Evolutionary conservation across 2,329 filamentous ascomycete species (phyloP).

Genomic region (Claviceps maximensis): DNA sequence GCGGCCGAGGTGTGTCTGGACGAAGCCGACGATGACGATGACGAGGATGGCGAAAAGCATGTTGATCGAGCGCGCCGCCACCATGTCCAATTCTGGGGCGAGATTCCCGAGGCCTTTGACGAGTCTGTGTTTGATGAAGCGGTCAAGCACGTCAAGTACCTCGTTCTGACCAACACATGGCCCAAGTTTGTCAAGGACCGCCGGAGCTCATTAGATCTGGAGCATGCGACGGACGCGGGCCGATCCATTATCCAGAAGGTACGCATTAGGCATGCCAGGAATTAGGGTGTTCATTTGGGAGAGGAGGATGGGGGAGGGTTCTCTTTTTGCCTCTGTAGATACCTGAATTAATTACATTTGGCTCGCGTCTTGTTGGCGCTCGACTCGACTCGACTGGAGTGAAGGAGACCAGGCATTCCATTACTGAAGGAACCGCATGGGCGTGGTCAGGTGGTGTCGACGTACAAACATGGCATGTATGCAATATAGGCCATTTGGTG

Average conservation of each 20-base stretch:
- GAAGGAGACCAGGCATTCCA: too few relatives aligned
- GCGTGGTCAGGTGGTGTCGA: too few relatives aligned
- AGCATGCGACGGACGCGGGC: constrained; percentile 6
- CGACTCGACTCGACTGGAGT: too few relatives aligned
- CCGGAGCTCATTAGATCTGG: constrained; percentile 12
- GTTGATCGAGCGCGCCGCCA: background rate
- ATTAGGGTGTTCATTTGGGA: background rate
- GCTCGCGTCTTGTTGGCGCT: background rate
- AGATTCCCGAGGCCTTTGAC: constrained; percentile 35
- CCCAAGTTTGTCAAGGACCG: constrained; percentile 37
- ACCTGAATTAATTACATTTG: background rate
- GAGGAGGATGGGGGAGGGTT: background rate
- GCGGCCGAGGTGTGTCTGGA: background rate
- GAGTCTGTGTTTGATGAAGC: constrained; percentile 43
- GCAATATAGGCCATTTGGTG: too few relatives aligned
- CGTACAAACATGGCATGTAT: too few relatives aligned
- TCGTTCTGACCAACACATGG: constrained; percentile 58
- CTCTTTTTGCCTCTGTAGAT: background rate
- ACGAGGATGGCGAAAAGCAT: background rate
- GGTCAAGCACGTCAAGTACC: constrained; percentile 48
- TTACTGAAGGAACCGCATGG: too few relatives aligned
- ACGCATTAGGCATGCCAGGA: background rate
- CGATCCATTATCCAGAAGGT: constrained; percentile 3
- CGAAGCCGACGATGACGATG: background rate
- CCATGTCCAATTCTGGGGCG: constrained; percentile 22